A percentile compares a stretch with the other conserved stretches of the same genome.
Evolutionary conservation across 768 basidiomycete species (phyloP).

Genomic region (Boletus pseudopeckii): DNA sequence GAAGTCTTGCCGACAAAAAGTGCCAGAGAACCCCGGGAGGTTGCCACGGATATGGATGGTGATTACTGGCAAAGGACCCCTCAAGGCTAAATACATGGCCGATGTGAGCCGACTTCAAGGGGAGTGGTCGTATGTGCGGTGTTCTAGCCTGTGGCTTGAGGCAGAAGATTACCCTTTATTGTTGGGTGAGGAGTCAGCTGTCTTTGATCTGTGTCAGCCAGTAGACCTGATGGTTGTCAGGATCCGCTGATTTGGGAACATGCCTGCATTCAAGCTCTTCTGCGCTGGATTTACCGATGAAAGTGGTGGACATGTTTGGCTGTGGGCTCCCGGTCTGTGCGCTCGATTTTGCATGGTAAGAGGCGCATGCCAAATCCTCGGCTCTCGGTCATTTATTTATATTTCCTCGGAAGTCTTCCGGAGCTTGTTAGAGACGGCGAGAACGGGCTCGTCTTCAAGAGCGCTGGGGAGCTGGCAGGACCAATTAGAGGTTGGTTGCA

Average conservation of each 20-base stretch:
- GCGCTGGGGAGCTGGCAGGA: slow-evolving; percentile 62
- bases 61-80: slow-evolving; percentile 88
- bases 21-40: slow-evolving; percentile 18
- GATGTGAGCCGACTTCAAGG: slow-evolving; percentile 56
- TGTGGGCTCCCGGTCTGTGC: slow-evolving; percentile 94
- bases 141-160: slow-evolving; percentile 84
- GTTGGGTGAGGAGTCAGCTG: slow-evolving; percentile 51
- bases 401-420: slow-evolving; percentile 49
- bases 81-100: slow-evolving; percentile 69
- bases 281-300: slow-evolving; percentile 94
- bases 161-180: slow-evolving; percentile 86
- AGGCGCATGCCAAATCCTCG: background rate
- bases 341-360: slow-evolving; percentile 81
- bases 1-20: background rate
- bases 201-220: background rate
- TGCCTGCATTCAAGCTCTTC: slow-evolving; percentile 90
- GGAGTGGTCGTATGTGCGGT: slow-evolving; percentile 73
- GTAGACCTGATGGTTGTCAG: slow-evolving; percentile 36
- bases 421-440: slow-evolving; percentile 83
- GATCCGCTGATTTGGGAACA: slow-evolving; percentile 89
- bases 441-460: slow-evolving; percentile 80
- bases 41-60: slow-evolving; percentile 80
- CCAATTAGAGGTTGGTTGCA: slow-evolving; percentile 53
- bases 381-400: slow-evolving; percentile 2
- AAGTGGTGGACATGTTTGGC: slow-evolving; percentile 99